phyloP scores from a whole-genome alignment of 1,284 basidiomycete species.

The Trichosporon sp. region DNA sequence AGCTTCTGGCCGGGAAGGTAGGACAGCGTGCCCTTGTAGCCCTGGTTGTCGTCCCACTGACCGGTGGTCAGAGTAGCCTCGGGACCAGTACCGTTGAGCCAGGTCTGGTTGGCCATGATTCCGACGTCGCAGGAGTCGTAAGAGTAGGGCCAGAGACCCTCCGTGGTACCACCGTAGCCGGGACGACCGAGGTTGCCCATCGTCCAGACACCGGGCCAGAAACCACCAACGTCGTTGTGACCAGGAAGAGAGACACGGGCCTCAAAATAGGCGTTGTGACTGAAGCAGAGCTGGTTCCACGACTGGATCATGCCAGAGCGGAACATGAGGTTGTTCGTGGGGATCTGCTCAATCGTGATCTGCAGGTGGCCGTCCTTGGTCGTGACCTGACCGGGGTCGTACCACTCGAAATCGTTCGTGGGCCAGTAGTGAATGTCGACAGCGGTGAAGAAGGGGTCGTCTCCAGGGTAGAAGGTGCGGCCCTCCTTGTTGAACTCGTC shows the following conservation, averaged over 20 bases:
- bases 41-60: constrained; percentile 6
- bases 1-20: constrained; percentile 54
- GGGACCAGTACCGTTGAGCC: constrained; percentile 47
- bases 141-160: constrained; percentile 61
- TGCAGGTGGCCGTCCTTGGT: constrained; percentile 75
- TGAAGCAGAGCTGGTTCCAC: constrained; percentile 52
- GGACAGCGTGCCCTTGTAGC: constrained; percentile 34
- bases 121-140: constrained; percentile 43
- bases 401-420: constrained; percentile 48
- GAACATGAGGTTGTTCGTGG: constrained; percentile 69
- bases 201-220: constrained; percentile 53
- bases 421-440: constrained; percentile 54
- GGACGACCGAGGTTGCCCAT: constrained; percentile 51
- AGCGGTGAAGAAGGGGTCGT: constrained; percentile 52
- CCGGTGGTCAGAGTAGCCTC: constrained; percentile 41
- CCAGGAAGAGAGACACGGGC: constrained; percentile 42
- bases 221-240: constrained; percentile 43
- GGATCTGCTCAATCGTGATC: constrained; percentile 65
- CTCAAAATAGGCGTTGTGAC: constrained; percentile 44
- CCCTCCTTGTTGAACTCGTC: constrained; percentile 79
- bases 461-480: constrained; percentile 51
- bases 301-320: constrained; percentile 54
- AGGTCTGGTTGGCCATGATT: constrained; percentile 26
- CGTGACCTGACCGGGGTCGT: constrained; percentile 72
- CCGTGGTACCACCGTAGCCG: constrained; percentile 60